phyloP scores from a whole-genome alignment of 306 rosid species.

The Sphenostylis stenocarpa region DNA sequence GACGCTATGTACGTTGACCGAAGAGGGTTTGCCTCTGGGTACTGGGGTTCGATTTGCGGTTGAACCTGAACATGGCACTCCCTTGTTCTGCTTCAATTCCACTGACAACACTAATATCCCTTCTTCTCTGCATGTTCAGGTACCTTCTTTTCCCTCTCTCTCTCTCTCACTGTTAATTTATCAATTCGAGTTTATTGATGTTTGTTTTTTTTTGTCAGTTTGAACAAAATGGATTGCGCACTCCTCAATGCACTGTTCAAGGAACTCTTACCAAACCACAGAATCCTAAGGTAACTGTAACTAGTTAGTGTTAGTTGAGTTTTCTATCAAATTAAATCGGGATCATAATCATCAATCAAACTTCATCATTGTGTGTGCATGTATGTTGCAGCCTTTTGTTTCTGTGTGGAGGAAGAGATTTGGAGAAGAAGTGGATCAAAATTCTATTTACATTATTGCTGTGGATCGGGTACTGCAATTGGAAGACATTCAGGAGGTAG shows the following conservation, averaged over 20 bases:
- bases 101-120: constrained; percentile 22
- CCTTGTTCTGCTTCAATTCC: constrained; percentile 60
- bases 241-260: constrained; percentile 85
- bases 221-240: constrained; percentile 71
- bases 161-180: not conserved
- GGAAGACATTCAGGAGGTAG: constrained; percentile 87
- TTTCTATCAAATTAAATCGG: not conserved
- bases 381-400: constrained; percentile 50
- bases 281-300: constrained; percentile 38
- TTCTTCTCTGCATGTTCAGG: constrained; percentile 89
- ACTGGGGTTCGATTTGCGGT: constrained; percentile 77
- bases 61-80: constrained; percentile 71
- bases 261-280: constrained; percentile 76
- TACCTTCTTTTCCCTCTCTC: not conserved
- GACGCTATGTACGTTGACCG: constrained; percentile 61
- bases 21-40: constrained; percentile 74
- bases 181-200: not conserved
- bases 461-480: constrained; percentile 79
- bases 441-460: constrained; percentile 55
- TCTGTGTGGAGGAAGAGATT: constrained; percentile 77
- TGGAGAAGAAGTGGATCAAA: constrained; percentile 78
- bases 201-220: constrained; percentile 49
- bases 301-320: not conserved
- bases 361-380: not conserved
- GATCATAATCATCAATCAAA: not conserved